Evolutionary conservation across 2,329 filamentous ascomycete genomes (phyloP).

Genomic region (Exophiala oligosperma): DNA sequence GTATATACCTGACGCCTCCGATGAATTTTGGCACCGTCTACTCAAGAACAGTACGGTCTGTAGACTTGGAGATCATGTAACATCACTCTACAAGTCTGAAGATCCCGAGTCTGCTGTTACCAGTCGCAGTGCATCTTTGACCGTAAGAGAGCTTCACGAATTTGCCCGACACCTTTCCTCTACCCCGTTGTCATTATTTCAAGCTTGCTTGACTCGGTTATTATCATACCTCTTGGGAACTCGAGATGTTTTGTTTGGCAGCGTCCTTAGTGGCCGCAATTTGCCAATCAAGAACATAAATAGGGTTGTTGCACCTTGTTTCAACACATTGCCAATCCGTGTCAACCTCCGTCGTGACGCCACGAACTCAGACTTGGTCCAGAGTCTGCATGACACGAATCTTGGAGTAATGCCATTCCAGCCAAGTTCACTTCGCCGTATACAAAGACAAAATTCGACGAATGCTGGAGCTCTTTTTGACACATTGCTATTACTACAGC

Average conservation of each 20-base stretch:
- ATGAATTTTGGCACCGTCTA: constrained; percentile 64
- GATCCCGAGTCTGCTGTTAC: not conserved
- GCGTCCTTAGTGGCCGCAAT: constrained; percentile 76
- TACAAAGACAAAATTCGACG: constrained; percentile 57
- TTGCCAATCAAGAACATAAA: constrained; percentile 66
- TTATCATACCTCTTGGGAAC: constrained; percentile 57
- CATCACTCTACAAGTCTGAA: not conserved
- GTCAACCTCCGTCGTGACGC: constrained; percentile 50
- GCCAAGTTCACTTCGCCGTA: constrained; percentile 69
- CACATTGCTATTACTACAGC: constrained; percentile 76
- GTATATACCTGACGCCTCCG: constrained; percentile 49
- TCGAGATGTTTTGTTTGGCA: constrained; percentile 80
- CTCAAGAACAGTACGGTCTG: constrained; percentile 42
- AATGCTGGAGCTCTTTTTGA: constrained; percentile 68
- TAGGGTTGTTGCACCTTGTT: constrained; percentile 79
- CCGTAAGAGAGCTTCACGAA: constrained; percentile 29
- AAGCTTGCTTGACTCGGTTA: constrained; percentile 70
- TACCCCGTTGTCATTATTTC: constrained; percentile 66
- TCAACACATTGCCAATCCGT: constrained; percentile 81
- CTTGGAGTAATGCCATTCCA: constrained; percentile 66
- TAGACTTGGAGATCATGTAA: constrained; percentile 16
- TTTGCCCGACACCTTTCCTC: constrained; percentile 52
- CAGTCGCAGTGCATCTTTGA: not conserved
- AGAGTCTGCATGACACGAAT: constrained; percentile 62
- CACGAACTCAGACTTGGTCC: constrained; percentile 59